Percentiles rank a stretch among this genome's conserved stretches.
These are phyloP conservation scores for Hanseniaspora nectarophila DNA, from an alignment of 805 yeast genomes.

Conservation along the genomic window DNA sequence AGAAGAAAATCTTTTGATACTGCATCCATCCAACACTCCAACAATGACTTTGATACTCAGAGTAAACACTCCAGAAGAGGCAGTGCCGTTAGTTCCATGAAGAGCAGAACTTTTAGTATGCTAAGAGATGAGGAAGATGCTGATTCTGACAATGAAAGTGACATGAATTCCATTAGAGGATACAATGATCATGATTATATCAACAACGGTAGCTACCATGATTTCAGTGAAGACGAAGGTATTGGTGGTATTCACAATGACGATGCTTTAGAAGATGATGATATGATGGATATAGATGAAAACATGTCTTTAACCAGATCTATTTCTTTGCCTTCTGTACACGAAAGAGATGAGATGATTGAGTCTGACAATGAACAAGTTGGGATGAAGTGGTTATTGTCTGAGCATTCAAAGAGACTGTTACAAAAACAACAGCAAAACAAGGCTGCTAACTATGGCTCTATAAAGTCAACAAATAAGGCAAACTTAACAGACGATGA, in stretches of 20 bases:
- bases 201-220: background rate
- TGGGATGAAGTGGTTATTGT: constrained; percentile 31
- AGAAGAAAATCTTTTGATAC: constrained; percentile 10
- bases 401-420: constrained; percentile 32
- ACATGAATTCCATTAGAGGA: background rate
- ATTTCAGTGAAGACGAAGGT: background rate
- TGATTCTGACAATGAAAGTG: background rate
- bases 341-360: constrained; percentile 25
- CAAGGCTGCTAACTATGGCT: constrained; percentile 16
- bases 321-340: constrained; percentile 32
- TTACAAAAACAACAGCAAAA: constrained; percentile 18
- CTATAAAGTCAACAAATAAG: background rate
- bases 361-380: constrained; percentile 14
- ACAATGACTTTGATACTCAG: background rate
- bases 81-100: background rate
- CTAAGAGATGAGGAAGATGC: background rate
- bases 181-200: constrained; percentile 1
- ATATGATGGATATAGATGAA: constrained; percentile 17
- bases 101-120: background rate
- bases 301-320: constrained; percentile 33
- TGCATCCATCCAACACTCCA: background rate
- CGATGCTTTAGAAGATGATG: background rate
- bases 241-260: background rate
- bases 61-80: background rate
- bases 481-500: background rate